These are phyloP conservation scores for Cornus controversa DNA, from an alignment of 148 eudicot species.

Conservation along the genomic window DNA sequence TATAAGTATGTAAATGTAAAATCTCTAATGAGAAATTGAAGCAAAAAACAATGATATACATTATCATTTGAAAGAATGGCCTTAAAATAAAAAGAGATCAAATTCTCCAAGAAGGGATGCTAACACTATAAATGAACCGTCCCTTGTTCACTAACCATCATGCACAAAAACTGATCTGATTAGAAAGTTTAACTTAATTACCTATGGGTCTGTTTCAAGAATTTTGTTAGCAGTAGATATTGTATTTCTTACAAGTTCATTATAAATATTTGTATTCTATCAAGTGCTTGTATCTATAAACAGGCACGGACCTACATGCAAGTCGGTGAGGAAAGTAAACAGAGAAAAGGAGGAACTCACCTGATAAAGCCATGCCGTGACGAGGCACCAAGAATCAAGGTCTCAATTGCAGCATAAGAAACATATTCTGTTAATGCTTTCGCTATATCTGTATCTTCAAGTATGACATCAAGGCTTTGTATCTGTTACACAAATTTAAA, in stretches of 20 bases:
- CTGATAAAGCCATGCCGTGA: slow-evolving; percentile 69
- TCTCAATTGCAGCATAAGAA: slow-evolving; percentile 69
- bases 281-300: background rate
- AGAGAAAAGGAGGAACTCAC: slow-evolving; percentile 28
- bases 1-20: background rate
- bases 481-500: slow-evolving; percentile 39
- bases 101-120: background rate
- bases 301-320: no score
- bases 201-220: background rate
- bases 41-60: background rate
- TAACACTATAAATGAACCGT: background rate
- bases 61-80: background rate
- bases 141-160: background rate
- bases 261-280: background rate
- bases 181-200: no score
- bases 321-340: background rate
- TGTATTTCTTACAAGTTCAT: no score
- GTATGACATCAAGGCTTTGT: slow-evolving; percentile 67
- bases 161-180: background rate
- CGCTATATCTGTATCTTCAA: slow-evolving; percentile 61
- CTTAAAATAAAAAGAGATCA: background rate
- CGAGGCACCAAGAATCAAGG: slow-evolving; percentile 75
- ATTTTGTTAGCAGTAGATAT: background rate
- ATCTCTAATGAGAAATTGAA: background rate
- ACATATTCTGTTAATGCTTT: slow-evolving; percentile 69